Evolutionary conservation across 2,329 filamentous ascomycete species (phyloP).

Genomic region (Aspergillus tubingensis): DNA sequence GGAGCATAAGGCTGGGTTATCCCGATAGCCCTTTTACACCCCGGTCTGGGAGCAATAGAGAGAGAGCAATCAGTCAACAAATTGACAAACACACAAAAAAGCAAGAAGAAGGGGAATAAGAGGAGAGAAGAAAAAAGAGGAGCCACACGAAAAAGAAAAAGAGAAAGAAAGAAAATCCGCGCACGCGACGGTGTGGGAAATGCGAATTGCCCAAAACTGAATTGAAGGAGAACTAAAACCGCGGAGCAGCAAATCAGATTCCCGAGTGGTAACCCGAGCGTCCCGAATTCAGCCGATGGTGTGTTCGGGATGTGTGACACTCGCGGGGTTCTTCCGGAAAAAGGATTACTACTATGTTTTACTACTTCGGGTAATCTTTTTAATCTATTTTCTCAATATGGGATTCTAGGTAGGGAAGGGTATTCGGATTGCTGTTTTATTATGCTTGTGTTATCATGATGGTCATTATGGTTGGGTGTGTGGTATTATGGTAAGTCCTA

Average conservation of each 20-base stretch:
- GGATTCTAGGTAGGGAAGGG: too few species aligned
- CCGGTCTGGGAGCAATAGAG: too few species aligned
- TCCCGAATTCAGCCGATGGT: slow-evolving; percentile 27
- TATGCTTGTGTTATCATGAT: neutral
- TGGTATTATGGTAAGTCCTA: neutral
- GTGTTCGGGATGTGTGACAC: neutral
- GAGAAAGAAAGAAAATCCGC: neutral
- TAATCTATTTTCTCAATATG: too few species aligned
- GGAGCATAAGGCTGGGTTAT: too few species aligned
- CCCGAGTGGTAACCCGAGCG: slow-evolving; percentile 13
- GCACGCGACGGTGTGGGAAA: too few species aligned
- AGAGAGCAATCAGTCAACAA: too few species aligned
- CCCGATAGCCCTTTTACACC: too few species aligned
- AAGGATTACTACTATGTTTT: too few species aligned
- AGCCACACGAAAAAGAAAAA: slow-evolving; percentile 1
- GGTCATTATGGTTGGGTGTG: neutral
- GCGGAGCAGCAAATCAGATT: slow-evolving; percentile 21
- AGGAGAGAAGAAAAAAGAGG: too few species aligned
- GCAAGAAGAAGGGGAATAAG: too few species aligned
- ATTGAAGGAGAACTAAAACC: slow-evolving; percentile 4
- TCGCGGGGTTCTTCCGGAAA: too few species aligned
- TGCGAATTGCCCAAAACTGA: neutral
- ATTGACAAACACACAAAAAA: too few species aligned
- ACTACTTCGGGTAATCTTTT: neutral
- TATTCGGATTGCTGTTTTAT: neutral